These are phyloP conservation scores for Pseudogymnoascus sp. DNA, from an alignment of 2,329 filamentous ascomycete genomes.

Conservation along the genomic window DNA sequence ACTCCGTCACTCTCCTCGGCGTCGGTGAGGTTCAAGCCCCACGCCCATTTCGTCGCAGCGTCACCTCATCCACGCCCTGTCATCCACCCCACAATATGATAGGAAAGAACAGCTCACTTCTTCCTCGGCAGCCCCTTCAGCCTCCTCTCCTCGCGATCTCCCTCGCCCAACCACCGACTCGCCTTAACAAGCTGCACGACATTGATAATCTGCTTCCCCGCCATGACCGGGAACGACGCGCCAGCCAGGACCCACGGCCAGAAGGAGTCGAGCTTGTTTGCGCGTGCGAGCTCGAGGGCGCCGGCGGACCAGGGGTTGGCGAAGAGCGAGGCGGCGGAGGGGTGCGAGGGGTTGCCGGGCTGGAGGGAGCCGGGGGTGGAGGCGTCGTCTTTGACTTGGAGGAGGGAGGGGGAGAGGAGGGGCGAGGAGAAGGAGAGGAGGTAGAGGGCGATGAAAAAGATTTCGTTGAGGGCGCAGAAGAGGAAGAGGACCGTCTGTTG, in stretches of 20 bases:
- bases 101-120: slow-evolving; percentile 16
- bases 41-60: neutral
- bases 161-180: slow-evolving; percentile 83
- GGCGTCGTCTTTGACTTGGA: slow-evolving; percentile 49
- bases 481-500: slow-evolving; percentile 77
- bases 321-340: slow-evolving; percentile 65
- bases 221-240: slow-evolving; percentile 79
- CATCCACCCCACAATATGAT: neutral
- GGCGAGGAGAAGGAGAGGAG: slow-evolving; percentile 95
- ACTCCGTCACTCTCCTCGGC: neutral
- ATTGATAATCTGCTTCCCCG: slow-evolving; percentile 88
- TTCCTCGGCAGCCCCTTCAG: slow-evolving; percentile 45
- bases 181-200: slow-evolving; percentile 90
- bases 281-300: slow-evolving; percentile 83
- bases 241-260: slow-evolving; percentile 73
- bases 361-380: slow-evolving; percentile 45
- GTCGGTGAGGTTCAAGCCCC: neutral
- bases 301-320: slow-evolving; percentile 85
- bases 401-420: slow-evolving; percentile 75
- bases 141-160: slow-evolving; percentile 63
- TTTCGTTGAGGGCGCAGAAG: slow-evolving; percentile 83
- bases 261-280: slow-evolving; percentile 81
- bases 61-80: neutral
- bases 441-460: slow-evolving; percentile 98
- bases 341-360: slow-evolving; percentile 61